These are phyloP conservation scores for Nannochloris sp. DNA, from an alignment of 139 green algal genomes.

Conservation along the genomic window DNA sequence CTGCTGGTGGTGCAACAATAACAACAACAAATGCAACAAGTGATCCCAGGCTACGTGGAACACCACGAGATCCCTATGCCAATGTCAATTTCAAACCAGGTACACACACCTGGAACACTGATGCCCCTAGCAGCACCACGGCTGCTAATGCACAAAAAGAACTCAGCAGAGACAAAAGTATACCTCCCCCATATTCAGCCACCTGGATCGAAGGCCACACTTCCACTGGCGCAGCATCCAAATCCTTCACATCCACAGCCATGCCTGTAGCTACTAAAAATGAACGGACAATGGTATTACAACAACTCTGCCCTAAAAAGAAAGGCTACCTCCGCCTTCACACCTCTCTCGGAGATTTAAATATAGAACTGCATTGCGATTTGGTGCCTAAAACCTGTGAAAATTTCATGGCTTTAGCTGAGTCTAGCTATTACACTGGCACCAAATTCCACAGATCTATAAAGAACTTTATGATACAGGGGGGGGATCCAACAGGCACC, in stretches of 20 bases:
- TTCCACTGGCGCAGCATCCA: conserved; percentile 50
- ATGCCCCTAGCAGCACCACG: conserved; percentile 34
- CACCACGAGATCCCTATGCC: background rate
- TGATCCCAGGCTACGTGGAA: background rate
- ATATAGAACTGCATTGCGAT: conserved; percentile 89
- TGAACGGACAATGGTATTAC: conserved; percentile 36
- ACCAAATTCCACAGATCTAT: conserved; percentile 89
- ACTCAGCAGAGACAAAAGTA: background rate
- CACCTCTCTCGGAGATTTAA: conserved; percentile 79
- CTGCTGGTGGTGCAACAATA: background rate
- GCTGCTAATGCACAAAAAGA: background rate
- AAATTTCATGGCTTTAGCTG: conserved; percentile 89
- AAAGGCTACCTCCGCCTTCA: conserved; percentile 82
- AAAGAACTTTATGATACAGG: conserved; percentile 95
- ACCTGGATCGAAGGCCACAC: conserved; percentile 21
- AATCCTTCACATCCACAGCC: conserved; percentile 80
- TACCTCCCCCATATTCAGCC: conserved; percentile 32
- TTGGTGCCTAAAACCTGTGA: conserved; percentile 81
- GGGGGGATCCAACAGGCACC: conserved; percentile 92
- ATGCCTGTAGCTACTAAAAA: conserved; percentile 49
- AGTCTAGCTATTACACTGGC: conserved; percentile 84
- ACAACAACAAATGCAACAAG: background rate
- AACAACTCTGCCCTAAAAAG: conserved; percentile 70
- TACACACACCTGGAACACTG: conserved; percentile 80
- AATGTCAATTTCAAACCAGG: conserved; percentile 69